Evolutionary conservation across 495 filamentous ascomycete species (phyloP), one percentile per base, ranked within the genome.

Genomic region (Lasiosphaeria miniovina): DNA sequence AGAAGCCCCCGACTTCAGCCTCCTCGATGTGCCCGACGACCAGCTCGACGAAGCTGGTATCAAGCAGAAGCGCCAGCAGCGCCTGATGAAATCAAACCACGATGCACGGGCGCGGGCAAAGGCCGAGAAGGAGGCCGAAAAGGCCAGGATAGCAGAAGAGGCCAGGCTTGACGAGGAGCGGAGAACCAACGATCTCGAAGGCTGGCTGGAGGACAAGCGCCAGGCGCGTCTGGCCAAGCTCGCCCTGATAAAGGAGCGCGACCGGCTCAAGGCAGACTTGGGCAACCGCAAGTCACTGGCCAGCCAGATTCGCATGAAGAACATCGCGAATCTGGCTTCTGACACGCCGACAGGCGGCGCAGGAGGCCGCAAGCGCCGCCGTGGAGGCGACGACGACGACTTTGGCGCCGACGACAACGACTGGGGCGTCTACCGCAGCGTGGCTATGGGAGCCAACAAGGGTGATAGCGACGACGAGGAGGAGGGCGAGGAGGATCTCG

Each of bases 391-490:
- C 64, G 94, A 98, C 65, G 94, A 98, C 68, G 90, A 89, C 59
- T 98, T 98, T 69, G 94, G 94, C 57, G 93, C 93, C 38, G 94
- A 98, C 68, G 94, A 98, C 64, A 91, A 93, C 58, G 94, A 98
- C 72, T 98, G 94, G 94, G 88, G 89, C 54, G 90, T 98, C 12
- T 98, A 98, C 74, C 86, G 95, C 17, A 88, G 85, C 32, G 93
- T 98, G 46, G 91, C 91, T 4, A 90, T 86, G 1, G 91, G 89
- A 14, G 77, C 77, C 14, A 80, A 80, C 58, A 75, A 74, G 36
- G 78, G 77, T 15, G 88, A 86, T 63, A 90, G 93, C 67, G 82
- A 84, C 57, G 81, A 84, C 57, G 84, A 86, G 45, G 83, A 86
- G 34, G 92, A 96, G 69, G 93, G 94, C 61, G 92, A 96, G 63